Evolutionary conservation across 805 yeast species (phyloP).

Genomic region (Debaryomyces maramus): DNA sequence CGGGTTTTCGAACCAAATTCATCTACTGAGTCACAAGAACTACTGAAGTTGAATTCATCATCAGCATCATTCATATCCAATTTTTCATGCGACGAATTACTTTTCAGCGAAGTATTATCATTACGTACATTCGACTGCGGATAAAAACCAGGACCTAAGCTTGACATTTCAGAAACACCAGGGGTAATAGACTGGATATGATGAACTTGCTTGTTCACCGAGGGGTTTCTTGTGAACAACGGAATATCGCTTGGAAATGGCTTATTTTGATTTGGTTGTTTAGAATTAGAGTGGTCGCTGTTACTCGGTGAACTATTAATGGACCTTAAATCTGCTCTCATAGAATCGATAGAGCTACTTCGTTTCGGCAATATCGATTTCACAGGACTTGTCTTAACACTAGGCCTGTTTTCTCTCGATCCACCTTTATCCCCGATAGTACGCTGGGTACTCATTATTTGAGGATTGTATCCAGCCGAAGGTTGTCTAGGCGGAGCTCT

Average conservation of each 20-base stretch:
- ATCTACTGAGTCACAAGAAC: constrained; percentile 15
- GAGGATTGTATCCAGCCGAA: neutral
- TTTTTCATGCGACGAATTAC: neutral
- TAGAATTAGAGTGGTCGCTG: neutral
- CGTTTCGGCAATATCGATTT: constrained; percentile 20
- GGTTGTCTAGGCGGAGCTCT: neutral
- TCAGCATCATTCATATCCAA: constrained; percentile 7
- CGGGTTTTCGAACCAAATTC: constrained; percentile 5
- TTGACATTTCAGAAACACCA: neutral
- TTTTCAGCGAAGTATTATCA: neutral
- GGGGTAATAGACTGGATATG: neutral
- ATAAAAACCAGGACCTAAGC: neutral
- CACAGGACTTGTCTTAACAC: constrained; percentile 17
- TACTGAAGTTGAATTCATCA: constrained; percentile 17
- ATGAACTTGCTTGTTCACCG: neutral
- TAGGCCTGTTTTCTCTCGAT: neutral
- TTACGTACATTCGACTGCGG: neutral
- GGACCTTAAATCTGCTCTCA: constrained; percentile 22
- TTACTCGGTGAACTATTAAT: neutral
- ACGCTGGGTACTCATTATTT: neutral
- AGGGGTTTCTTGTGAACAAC: neutral
- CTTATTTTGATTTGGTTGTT: constrained; percentile 1
- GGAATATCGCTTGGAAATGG: constrained; percentile 4
- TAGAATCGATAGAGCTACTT: constrained; percentile 25
- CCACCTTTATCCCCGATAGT: neutral